phyloP scores from a whole-genome alignment of 495 filamentous ascomycete species.

The Melanomma pulvis-pyrius region DNA sequence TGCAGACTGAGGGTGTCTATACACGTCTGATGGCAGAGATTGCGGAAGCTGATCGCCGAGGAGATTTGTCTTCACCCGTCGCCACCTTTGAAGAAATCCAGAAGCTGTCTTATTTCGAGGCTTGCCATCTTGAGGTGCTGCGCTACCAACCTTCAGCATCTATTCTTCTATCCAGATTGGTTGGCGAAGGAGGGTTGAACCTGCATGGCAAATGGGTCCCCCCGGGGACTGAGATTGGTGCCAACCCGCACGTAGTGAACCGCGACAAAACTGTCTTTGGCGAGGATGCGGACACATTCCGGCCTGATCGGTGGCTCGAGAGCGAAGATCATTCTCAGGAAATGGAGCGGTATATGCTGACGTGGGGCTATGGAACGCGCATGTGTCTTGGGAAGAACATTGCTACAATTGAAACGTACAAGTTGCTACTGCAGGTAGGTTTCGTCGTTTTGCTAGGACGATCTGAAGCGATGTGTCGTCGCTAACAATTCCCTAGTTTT shows the following conservation, averaged over 20 bases:
- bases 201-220: constrained; percentile 53
- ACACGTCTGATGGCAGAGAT: constrained; percentile 20
- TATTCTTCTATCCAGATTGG: constrained; percentile 48
- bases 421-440: neutral
- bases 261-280: constrained; percentile 60
- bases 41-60: constrained; percentile 8
- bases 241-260: constrained; percentile 51
- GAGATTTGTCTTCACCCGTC: constrained; percentile 17
- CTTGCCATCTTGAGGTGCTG: constrained; percentile 38
- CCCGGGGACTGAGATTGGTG: constrained; percentile 54
- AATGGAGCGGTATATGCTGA: constrained; percentile 17
- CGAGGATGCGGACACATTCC: constrained; percentile 56
- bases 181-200: constrained; percentile 54
- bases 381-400: constrained; percentile 5
- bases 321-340: neutral
- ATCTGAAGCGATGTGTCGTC: no score
- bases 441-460: neutral
- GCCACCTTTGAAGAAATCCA: constrained; percentile 10
- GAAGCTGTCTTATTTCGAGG: constrained; percentile 28
- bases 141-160: constrained; percentile 34
- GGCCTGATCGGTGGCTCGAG: constrained; percentile 60
- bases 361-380: constrained; percentile 10
- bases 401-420: neutral
- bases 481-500: neutral
- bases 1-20: neutral